Conservation (phyloP, 305 asterid species). For the Fraxinus platypoda region DNA sequence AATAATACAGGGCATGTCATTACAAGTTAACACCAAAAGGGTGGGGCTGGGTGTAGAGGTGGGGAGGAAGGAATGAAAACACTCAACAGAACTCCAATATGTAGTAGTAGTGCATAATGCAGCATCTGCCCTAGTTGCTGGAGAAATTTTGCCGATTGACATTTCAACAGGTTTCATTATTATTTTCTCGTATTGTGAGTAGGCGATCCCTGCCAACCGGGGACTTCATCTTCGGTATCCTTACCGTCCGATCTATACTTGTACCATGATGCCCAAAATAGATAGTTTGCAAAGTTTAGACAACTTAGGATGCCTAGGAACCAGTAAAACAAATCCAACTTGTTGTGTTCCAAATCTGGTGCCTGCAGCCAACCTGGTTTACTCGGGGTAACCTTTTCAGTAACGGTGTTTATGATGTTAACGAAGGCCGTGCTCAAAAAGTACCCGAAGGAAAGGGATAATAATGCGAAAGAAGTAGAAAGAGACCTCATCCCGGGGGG, state of each 20-base stretch:
- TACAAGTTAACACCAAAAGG: neutral
- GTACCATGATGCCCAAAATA: constrained; percentile 42
- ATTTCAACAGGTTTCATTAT: neutral
- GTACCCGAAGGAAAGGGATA: constrained; percentile 35
- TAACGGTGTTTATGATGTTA: constrained; percentile 24
- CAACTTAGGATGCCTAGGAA: constrained; percentile 39
- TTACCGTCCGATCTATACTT: constrained; percentile 33
- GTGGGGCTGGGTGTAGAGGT: neutral
- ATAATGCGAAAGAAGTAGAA: constrained; percentile 31
- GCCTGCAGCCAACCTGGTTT: constrained; percentile 39
- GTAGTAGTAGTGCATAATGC: neutral
- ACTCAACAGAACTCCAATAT: neutral
- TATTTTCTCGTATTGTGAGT: neutral
- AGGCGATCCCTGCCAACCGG: neutral
- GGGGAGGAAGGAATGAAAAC: neutral
- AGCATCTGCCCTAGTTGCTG: neutral
- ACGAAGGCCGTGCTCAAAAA: constrained; percentile 40
- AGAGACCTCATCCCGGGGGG: constrained; percentile 45
- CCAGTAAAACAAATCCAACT: constrained; percentile 36
- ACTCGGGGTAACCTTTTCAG: constrained; percentile 21
- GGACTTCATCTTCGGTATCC: constrained; percentile 2
- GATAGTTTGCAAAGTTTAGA: constrained; percentile 34
- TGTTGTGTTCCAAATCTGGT: constrained; percentile 32
- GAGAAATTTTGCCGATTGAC: neutral
- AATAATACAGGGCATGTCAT: neutral